phyloP scores from a whole-genome alignment of 225 moss, liverwort and hornwort genomes.

The Straminergon stramineum region DNA sequence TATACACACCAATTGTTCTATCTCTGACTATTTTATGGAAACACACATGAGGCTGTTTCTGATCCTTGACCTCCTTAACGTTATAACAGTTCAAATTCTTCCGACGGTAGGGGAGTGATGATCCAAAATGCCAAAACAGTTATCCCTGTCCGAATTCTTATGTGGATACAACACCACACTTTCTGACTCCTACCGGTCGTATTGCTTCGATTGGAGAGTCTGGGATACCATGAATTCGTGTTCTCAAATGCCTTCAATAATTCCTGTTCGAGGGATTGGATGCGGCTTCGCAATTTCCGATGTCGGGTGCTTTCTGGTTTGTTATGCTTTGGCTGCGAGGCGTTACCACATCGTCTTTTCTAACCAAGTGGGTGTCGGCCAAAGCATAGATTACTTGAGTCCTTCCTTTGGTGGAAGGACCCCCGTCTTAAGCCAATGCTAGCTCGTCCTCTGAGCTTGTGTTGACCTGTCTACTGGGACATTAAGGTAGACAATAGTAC shows the following conservation, averaged over 20 bases:
- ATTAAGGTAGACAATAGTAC: neutral
- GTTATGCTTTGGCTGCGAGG: neutral
- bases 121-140: slow-evolving; percentile 4
- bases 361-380: neutral
- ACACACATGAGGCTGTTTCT: slow-evolving; percentile 1
- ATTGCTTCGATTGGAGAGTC: neutral
- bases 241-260: neutral
- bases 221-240: neutral
- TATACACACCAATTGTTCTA: neutral
- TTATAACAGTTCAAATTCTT: rapidly evolving
- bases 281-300: neutral
- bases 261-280: neutral
- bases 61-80: neutral
- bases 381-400: neutral
- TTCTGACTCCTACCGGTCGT: neutral
- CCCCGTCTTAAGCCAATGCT: neutral
- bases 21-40: neutral
- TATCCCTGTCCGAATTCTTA: slow-evolving; percentile 13
- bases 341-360: neutral
- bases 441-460: neutral
- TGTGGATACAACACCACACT: slow-evolving; percentile 6
- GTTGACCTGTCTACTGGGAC: slow-evolving; percentile 7
- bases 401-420: neutral
- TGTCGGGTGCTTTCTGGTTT: too few species aligned
- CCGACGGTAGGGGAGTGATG: neutral